Conservation (phyloP, 305 asterid species). For the Andrographis paniculata region DNA sequence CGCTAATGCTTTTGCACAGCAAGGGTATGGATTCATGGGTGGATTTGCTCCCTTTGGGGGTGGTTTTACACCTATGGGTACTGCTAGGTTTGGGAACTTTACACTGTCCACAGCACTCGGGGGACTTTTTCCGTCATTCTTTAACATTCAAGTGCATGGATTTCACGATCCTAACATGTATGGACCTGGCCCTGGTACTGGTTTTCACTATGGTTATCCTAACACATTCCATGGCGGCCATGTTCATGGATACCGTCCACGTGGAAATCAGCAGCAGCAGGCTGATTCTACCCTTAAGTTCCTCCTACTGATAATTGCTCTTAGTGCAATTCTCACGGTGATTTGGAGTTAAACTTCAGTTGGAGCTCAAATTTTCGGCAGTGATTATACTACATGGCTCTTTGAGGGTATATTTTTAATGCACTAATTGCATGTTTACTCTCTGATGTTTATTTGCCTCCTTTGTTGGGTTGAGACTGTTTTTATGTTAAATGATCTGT, state of each 20-base stretch:
- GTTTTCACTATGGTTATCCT: slow-evolving; percentile 13
- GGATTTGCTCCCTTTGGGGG: slow-evolving; percentile 7
- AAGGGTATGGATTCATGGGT: not conserved
- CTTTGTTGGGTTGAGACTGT: not conserved
- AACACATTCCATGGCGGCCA: not conserved
- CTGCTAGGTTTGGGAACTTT: slow-evolving; percentile 24
- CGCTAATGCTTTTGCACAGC: not conserved
- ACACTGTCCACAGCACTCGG: slow-evolving; percentile 19
- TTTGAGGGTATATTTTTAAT: not conserved
- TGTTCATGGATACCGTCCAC: not conserved
- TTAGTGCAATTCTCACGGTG: not conserved
- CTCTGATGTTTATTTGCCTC: not conserved
- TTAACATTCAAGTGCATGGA: slow-evolving; percentile 24
- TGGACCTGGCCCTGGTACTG: slow-evolving; percentile 23
- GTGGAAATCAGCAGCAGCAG: slow-evolving; percentile 1
- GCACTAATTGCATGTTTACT: not conserved
- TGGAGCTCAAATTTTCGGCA: not conserved
- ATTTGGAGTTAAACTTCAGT: not conserved
- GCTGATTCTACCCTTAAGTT: slow-evolving; percentile 1
- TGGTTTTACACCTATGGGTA: slow-evolving; percentile 24
- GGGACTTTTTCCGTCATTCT: slow-evolving; percentile 22
- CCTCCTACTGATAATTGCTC: not conserved
- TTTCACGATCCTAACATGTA: slow-evolving; percentile 23
- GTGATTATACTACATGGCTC: not conserved
- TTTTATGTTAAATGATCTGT: not conserved